Conservation (phyloP, 345 rosid genomes). For the Physaria fendleri region DNA sequence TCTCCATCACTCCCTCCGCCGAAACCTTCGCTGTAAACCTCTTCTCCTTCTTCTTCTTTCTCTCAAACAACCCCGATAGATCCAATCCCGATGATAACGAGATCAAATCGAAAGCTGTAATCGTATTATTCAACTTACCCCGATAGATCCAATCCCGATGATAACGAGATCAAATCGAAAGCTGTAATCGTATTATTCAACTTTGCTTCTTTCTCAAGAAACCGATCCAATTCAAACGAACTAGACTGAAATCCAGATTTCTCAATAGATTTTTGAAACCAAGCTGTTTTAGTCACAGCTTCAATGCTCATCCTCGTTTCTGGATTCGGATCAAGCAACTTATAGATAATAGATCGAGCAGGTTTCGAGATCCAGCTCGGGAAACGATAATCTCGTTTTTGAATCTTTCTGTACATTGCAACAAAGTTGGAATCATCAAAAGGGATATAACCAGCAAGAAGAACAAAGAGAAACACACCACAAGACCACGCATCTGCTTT, state of each 20-base stretch:
- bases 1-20: conserved; percentile 48
- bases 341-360: conserved; percentile 42
- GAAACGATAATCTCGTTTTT: conserved; percentile 46
- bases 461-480: conserved; percentile 62
- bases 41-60: conserved; percentile 39
- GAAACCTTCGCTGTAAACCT: conserved; percentile 51
- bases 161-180: no score
- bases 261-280: conserved; percentile 47
- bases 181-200: no score
- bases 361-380: conserved; percentile 52
- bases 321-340: conserved; percentile 80
- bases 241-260: neutral
- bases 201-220: conserved; percentile 16
- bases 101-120: conserved; percentile 75
- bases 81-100: conserved; percentile 64
- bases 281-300: conserved; percentile 36
- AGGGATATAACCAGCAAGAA: conserved; percentile 56
- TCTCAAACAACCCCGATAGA: conserved; percentile 60
- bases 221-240: neutral
- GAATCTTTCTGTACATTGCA: conserved; percentile 50
- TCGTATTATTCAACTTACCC: neutral
- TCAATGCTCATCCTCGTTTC: conserved; percentile 55
- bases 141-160: no score
- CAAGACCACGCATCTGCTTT: conserved; percentile 92
- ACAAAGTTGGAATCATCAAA: conserved; percentile 53